phyloP scores from a whole-genome alignment of 2,329 filamentous ascomycete species.

The Trematosphaeria pertusa region DNA sequence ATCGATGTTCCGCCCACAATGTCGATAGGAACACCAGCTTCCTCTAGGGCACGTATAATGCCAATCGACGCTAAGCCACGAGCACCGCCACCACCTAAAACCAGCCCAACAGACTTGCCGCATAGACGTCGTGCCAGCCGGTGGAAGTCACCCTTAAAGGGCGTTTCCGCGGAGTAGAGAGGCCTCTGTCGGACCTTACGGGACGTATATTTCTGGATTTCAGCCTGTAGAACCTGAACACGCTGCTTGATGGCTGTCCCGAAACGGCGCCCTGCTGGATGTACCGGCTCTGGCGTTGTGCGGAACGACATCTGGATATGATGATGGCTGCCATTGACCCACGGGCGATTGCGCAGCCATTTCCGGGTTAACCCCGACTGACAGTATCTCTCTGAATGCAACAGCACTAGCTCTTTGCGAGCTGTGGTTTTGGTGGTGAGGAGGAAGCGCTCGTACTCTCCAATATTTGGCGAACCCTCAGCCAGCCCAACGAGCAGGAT shows the following conservation, averaged over 20 bases:
- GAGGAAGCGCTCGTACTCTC: conserved; percentile 95
- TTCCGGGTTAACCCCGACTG: conserved; percentile 81
- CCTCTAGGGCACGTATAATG: conserved; percentile 92
- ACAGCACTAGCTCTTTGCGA: conserved; percentile 85
- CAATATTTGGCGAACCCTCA: conserved; percentile 86
- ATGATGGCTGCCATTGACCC: conserved; percentile 98
- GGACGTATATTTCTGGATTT: conserved; percentile 98
- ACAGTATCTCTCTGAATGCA: conserved; percentile 90
- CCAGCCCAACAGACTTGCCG: conserved; percentile 92
- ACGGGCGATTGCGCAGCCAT: conserved; percentile 88
- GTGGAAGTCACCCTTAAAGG: conserved; percentile 97
- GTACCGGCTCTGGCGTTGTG: conserved; percentile 75
- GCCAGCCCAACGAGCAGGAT: conserved; percentile 92
- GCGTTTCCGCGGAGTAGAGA: conserved; percentile 87
- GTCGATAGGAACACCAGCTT: conserved; percentile 95
- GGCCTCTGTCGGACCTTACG: conserved; percentile 87
- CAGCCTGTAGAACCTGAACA: conserved; percentile 92
- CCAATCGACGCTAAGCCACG: conserved; percentile 91
- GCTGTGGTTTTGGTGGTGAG: conserved; percentile 97
- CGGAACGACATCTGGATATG: conserved; percentile 96
- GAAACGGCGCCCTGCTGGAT: conserved; percentile 77
- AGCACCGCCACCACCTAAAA: conserved; percentile 92
- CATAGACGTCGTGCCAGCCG: conserved; percentile 87
- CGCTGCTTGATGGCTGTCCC: conserved; percentile 88
- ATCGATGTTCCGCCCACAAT: conserved; percentile 96